Percentiles rank a stretch among this genome's conserved stretches.
Conservation (phyloP, 805 yeast genomes). For the Yarrowia sp. region DNA sequence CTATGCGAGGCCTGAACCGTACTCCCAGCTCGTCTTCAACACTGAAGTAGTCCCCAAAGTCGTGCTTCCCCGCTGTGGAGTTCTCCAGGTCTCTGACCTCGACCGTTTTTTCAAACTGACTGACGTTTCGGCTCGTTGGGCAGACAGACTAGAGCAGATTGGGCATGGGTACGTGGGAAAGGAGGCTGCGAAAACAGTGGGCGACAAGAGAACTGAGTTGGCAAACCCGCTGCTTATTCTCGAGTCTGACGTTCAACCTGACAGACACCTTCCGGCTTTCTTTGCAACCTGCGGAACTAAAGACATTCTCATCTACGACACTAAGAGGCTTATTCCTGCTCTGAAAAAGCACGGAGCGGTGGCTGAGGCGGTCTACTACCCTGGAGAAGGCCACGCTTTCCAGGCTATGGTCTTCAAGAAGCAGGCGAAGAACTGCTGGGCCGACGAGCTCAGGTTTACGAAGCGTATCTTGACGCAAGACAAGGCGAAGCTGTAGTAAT, state of each 20-base stretch:
- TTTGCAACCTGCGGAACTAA: conserved; percentile 11
- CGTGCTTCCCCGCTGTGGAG: conserved; percentile 7
- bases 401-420: conserved; percentile 3
- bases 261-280: not conserved
- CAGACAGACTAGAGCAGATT: not conserved
- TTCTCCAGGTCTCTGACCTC: not conserved
- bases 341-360: conserved; percentile 1
- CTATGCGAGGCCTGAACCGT: not conserved
- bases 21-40: conserved; percentile 13
- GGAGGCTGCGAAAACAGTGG: not conserved
- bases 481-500: too few relatives aligned
- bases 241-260: not conserved
- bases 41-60: not conserved
- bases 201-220: not conserved
- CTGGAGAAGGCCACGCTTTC: conserved; percentile 10
- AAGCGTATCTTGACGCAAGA: not conserved
- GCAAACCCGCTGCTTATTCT: conserved; percentile 12
- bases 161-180: not conserved
- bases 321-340: conserved; percentile 4
- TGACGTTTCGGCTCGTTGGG: not conserved
- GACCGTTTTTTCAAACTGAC: not conserved
- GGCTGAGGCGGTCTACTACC: conserved; percentile 2
- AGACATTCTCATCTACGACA: conserved; percentile 11
- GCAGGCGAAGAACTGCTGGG: conserved; percentile 13
- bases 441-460: conserved; percentile 2